A percentile compares a stretch with the other conserved stretches of the same genome.
phyloP scores from a whole-genome alignment of 2,329 filamentous ascomycete genomes.

The Pestalotiopsis sp. region DNA sequence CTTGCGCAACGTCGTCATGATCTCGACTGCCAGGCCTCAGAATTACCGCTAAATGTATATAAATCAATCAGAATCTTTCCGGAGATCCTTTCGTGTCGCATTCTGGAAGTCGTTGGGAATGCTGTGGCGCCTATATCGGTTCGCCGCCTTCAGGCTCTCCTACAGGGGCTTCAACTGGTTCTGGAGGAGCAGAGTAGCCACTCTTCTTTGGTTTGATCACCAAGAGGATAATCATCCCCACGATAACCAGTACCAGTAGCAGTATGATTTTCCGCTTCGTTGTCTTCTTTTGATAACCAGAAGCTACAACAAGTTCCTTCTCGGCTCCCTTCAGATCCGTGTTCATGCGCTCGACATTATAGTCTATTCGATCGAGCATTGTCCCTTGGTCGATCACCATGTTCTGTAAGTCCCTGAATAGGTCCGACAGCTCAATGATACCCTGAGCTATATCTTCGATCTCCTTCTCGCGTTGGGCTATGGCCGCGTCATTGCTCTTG shows the following conservation, averaged over 20 bases:
- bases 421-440: conserved; percentile 94
- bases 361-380: conserved; percentile 93
- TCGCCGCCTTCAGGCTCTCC: conserved; percentile 11
- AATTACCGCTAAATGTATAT: conserved; percentile 11
- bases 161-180: conserved; percentile 5
- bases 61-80: not conserved
- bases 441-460: conserved; percentile 98
- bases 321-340: conserved; percentile 90
- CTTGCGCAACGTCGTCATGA: not conserved
- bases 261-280: conserved; percentile 94
- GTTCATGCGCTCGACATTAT: conserved; percentile 96
- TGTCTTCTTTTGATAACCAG: conserved; percentile 83
- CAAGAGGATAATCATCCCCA: conserved; percentile 83
- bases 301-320: conserved; percentile 86
- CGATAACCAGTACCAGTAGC: conserved; percentile 80
- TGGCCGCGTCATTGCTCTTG: conserved; percentile 78
- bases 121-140: not conserved
- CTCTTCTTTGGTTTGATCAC: conserved; percentile 74
- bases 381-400: conserved; percentile 96
- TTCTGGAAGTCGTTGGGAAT: not conserved
- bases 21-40: not conserved
- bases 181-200: conserved; percentile 16
- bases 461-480: conserved; percentile 90
- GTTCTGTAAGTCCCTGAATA: conserved; percentile 92
- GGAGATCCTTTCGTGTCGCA: not conserved